Conservation (phyloP, 495 filamentous ascomycete species). For the Podospora pseudopauciseta region DNA sequence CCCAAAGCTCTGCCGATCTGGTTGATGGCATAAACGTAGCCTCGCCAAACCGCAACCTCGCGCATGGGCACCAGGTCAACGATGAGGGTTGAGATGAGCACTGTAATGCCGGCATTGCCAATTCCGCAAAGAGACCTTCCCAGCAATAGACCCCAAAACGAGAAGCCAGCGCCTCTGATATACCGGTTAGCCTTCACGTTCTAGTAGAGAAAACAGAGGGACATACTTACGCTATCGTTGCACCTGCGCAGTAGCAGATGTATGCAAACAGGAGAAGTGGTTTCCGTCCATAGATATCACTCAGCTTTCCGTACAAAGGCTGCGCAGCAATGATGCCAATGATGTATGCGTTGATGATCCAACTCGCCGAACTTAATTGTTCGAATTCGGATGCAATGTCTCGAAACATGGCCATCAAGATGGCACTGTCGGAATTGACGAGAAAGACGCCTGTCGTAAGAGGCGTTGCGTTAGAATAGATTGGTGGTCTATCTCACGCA, state of each 20-base stretch:
- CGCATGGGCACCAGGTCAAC: conserved; percentile 21
- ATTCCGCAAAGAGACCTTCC: conserved; percentile 17
- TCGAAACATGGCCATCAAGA: conserved; percentile 22
- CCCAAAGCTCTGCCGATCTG: conserved; percentile 19
- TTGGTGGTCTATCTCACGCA: not conserved
- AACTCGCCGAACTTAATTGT: conserved; percentile 17
- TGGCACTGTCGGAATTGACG: conserved; percentile 24
- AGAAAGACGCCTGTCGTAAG: conserved; percentile 13
- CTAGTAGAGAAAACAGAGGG: not conserved
- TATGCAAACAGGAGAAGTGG: conserved; percentile 19
- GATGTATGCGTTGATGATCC: conserved; percentile 21
- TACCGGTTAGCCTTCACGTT: not conserved
- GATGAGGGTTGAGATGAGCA: conserved; percentile 21
- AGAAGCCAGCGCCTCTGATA: conserved; percentile 13
- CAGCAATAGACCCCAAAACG: conserved; percentile 15
- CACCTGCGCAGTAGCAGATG: conserved; percentile 7
- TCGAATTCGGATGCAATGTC: conserved; percentile 22
- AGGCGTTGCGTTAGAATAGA: not conserved
- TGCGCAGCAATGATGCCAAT: conserved; percentile 18
- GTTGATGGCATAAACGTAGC: conserved; percentile 21
- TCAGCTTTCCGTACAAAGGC: conserved; percentile 20
- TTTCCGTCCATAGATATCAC: conserved; percentile 22
- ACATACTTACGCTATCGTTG: conserved; percentile 9
- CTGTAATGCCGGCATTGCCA: conserved; percentile 20
- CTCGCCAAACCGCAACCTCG: conserved; percentile 23